Conservation (phyloP, 2,329 filamentous ascomycete genomes). For the Arthrobotrys sphaeroides region DNA sequence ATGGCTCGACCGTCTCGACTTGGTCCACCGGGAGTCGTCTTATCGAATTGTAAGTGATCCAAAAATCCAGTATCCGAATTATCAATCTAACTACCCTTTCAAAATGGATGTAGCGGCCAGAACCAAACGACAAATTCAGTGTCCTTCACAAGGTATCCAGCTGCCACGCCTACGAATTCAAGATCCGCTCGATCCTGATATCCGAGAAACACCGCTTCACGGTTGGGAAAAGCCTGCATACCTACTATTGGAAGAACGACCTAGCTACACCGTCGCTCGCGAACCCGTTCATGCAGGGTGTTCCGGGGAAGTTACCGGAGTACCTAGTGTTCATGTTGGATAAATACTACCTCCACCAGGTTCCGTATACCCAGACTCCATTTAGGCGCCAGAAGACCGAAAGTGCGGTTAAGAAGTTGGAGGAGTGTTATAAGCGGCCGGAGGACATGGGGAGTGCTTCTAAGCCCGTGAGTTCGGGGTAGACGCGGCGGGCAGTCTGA, state of each 20-base stretch:
- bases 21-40: not conserved
- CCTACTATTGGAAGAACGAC: not conserved
- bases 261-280: not conserved
- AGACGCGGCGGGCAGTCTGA: too few species aligned
- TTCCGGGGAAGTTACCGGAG: not conserved
- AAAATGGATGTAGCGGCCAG: too few species aligned
- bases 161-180: not conserved
- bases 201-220: constrained; percentile 23
- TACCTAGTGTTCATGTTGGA: not conserved
- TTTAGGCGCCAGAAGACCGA: not conserved
- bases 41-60: not conserved
- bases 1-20: not conserved
- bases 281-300: not conserved
- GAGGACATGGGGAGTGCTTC: constrained; percentile 23
- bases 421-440: constrained; percentile 8
- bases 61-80: not conserved
- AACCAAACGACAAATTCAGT: constrained; percentile 15
- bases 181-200: not conserved
- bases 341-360: not conserved
- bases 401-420: not conserved
- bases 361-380: not conserved
- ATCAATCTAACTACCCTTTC: too few species aligned
- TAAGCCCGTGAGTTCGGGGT: not conserved
- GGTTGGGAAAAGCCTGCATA: not conserved
- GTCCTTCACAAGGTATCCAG: not conserved